Evolutionary conservation across 192 early-diverging fungal genomes (phyloP).

Genomic region (Gryganskiella cystojenkinii): DNA sequence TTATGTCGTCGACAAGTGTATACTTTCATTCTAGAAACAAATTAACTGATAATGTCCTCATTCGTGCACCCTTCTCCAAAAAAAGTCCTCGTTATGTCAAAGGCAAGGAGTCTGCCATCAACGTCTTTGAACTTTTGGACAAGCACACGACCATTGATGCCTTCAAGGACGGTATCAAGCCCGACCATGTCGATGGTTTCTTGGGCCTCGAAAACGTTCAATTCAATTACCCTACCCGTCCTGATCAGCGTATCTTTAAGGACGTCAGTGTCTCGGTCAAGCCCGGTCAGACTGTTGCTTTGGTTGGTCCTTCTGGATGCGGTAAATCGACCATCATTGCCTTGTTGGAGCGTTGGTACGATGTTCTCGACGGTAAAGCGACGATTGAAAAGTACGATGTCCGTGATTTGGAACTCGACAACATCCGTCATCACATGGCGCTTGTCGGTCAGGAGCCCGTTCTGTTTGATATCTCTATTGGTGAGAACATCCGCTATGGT

Average conservation of each 20-base stretch:
- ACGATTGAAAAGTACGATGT: slow-evolving; percentile 72
- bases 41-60: too few species aligned
- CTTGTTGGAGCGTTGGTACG: slow-evolving; percentile 55
- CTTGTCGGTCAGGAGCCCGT: slow-evolving; percentile 80
- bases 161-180: slow-evolving; percentile 57
- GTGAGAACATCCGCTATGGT: slow-evolving; percentile 71
- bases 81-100: slow-evolving; percentile 66
- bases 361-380: slow-evolving; percentile 62
- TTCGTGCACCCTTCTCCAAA: too few species aligned
- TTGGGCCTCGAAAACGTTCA: slow-evolving; percentile 66
- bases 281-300: slow-evolving; percentile 79
- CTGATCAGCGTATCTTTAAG: slow-evolving; percentile 63
- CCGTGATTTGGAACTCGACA: slow-evolving; percentile 65
- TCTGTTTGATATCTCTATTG: slow-evolving; percentile 68
- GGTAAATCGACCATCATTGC: slow-evolving; percentile 72
- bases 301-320: slow-evolving; percentile 86
- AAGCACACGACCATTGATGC: slow-evolving; percentile 75
- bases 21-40: too few species aligned
- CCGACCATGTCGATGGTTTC: slow-evolving; percentile 53
- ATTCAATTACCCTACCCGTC: slow-evolving; percentile 74
- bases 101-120: slow-evolving; percentile 75
- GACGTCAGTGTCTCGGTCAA: slow-evolving; percentile 58
- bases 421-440: slow-evolving; percentile 74
- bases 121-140: slow-evolving; percentile 77
- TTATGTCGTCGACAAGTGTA: too few species aligned